These are phyloP conservation scores for Ogataea hybrid DNA, from an alignment of 1,139 yeast species.

Conservation along the genomic window DNA sequence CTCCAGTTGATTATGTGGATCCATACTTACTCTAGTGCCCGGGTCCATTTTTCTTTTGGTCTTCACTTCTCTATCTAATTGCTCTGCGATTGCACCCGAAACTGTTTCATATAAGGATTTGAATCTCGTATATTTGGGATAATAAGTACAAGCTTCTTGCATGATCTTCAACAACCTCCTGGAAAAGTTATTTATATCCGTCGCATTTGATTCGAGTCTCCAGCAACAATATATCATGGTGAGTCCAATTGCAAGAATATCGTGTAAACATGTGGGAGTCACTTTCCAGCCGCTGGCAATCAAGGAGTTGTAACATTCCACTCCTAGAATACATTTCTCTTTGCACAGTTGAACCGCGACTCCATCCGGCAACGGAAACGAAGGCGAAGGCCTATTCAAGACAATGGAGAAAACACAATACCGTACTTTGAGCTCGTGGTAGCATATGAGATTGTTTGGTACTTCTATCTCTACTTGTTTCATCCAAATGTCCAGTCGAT, in stretches of 20 bases:
- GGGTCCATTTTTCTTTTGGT: constrained; percentile 9
- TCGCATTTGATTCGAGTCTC: constrained; percentile 21
- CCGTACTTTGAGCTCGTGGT: constrained; percentile 20
- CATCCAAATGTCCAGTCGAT: constrained; percentile 19
- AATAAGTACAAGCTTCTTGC: constrained; percentile 17
- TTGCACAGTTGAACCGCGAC: constrained; percentile 20
- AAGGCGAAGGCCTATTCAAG: constrained; percentile 24
- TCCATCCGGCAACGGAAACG: constrained; percentile 19
- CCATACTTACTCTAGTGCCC: constrained; percentile 14
- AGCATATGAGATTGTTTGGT: constrained; percentile 15
- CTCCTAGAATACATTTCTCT: constrained; percentile 15
- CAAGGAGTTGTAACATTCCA: constrained; percentile 16
- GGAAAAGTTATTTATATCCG: constrained; percentile 16
- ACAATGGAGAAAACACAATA: constrained; percentile 20
- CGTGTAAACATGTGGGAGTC: constrained; percentile 20
- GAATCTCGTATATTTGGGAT: constrained; percentile 20
- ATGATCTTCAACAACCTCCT: constrained; percentile 13
- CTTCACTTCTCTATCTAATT: constrained; percentile 13
- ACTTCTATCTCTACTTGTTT: constrained; percentile 19
- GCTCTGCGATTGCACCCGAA: constrained; percentile 20
- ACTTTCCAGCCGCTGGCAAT: constrained; percentile 18
- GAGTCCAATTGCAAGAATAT: constrained; percentile 20
- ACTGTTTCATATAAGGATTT: constrained; percentile 19
- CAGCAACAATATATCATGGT: constrained; percentile 26
- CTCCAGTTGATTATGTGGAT: constrained; percentile 16